These are phyloP conservation scores for Lasiodiplodia citricola DNA, from an alignment of 2,329 filamentous ascomycete genomes.

Conservation along the genomic window DNA sequence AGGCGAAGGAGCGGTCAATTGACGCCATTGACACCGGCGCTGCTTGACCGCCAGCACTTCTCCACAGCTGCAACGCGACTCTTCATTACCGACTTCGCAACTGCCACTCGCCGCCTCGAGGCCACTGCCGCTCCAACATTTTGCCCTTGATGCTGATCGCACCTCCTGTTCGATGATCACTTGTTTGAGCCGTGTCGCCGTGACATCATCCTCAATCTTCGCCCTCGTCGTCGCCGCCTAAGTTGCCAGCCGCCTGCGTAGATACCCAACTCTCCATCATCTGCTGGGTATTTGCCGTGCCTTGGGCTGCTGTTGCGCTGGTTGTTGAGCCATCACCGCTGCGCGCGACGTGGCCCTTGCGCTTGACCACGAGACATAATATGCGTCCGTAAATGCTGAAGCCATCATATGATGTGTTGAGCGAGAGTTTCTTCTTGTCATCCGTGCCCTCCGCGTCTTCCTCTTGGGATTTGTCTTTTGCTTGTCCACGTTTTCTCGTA, in stretches of 20 bases:
- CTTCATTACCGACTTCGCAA: neutral
- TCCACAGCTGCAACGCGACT: neutral
- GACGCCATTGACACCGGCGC: neutral
- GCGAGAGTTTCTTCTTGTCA: slow-evolving; percentile 88
- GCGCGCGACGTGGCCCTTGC: slow-evolving; percentile 53
- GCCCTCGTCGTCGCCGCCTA: slow-evolving; percentile 40
- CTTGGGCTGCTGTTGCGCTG: slow-evolving; percentile 23
- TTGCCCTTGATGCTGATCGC: neutral
- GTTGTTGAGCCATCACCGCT: slow-evolving; percentile 26
- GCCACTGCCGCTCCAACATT: neutral
- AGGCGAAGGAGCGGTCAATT: slow-evolving; percentile 19
- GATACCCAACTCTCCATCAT: slow-evolving; percentile 52
- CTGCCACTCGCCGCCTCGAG: neutral
- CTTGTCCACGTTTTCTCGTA: slow-evolving; percentile 31
- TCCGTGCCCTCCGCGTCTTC: slow-evolving; percentile 64
- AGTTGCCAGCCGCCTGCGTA: slow-evolving; percentile 46
- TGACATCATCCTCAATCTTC: slow-evolving; percentile 36
- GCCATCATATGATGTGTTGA: slow-evolving; percentile 90
- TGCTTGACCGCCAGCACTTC: neutral
- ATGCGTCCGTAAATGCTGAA: slow-evolving; percentile 96
- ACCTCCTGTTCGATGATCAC: slow-evolving; percentile 5
- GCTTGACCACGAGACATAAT: slow-evolving; percentile 85
- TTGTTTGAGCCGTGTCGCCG: slow-evolving; percentile 4
- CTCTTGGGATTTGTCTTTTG: neutral
- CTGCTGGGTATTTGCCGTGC: slow-evolving; percentile 39